phyloP scores from a whole-genome alignment of 2,329 filamentous ascomycete species.

The Trichoderma gracile region DNA sequence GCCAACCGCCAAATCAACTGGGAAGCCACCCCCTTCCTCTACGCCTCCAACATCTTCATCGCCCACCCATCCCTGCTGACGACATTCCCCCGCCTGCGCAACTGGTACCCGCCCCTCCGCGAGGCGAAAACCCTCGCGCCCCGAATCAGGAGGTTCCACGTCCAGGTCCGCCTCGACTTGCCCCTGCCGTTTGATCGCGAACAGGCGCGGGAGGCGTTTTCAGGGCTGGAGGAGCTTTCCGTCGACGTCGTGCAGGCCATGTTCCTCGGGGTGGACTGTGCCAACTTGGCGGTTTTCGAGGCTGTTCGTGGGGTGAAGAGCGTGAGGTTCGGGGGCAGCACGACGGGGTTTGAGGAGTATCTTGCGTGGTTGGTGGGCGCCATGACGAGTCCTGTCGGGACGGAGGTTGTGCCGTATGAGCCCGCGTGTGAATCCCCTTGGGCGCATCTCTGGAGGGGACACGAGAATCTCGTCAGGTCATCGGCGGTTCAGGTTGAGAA shows the following conservation, averaged over 20 bases:
- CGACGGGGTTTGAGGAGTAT: slow-evolving; percentile 46
- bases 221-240: slow-evolving; percentile 43
- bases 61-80: slow-evolving; percentile 46
- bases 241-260: slow-evolving; percentile 43
- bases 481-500: not conserved
- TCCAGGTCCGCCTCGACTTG: slow-evolving; percentile 46
- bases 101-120: slow-evolving; percentile 37
- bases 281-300: slow-evolving; percentile 46
- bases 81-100: slow-evolving; percentile 43
- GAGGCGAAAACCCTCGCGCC: slow-evolving; percentile 33
- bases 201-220: slow-evolving; percentile 39
- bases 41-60: slow-evolving; percentile 47
- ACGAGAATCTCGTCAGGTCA: not conserved
- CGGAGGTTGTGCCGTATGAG: slow-evolving; percentile 30
- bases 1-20: slow-evolving; percentile 44
- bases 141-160: slow-evolving; percentile 43
- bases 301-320: slow-evolving; percentile 44
- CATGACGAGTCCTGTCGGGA: slow-evolving; percentile 39
- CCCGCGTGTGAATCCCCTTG: slow-evolving; percentile 22
- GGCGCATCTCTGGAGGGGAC: slow-evolving; percentile 30
- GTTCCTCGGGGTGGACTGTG: slow-evolving; percentile 43
- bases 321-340: slow-evolving; percentile 42
- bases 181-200: slow-evolving; percentile 38
- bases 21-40: slow-evolving; percentile 46
- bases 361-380: slow-evolving; percentile 42